These are phyloP conservation scores for Tetraselmis chui DNA, from an alignment of 139 green algal species.

Conservation along the genomic window DNA sequence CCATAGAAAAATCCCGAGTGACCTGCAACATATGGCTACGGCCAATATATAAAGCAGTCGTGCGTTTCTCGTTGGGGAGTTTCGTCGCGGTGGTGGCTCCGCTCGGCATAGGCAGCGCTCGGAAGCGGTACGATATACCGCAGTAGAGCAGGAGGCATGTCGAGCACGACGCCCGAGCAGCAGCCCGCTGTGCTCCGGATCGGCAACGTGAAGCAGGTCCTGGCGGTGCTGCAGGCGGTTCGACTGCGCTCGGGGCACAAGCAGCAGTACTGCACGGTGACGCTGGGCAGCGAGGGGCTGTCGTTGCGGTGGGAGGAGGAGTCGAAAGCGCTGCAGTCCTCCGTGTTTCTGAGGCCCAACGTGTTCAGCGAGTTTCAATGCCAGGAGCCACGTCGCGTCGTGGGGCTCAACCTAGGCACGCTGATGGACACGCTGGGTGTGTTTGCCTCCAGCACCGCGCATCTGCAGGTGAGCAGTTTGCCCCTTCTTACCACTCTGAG, in stretches of 20 bases:
- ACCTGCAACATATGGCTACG: too few species aligned
- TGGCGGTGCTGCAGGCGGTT: not conserved
- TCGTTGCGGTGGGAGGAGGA: conserved; percentile 43
- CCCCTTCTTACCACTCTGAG: too few species aligned
- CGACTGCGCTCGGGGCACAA: not conserved
- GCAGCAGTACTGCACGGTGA: conserved; percentile 29
- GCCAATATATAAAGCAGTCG: too few species aligned
- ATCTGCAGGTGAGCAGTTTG: not conserved
- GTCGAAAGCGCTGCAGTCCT: conserved; percentile 38
- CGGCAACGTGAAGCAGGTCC: not conserved
- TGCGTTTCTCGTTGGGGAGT: too few species aligned
- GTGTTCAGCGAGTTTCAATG: conserved; percentile 35
- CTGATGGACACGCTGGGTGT: conserved; percentile 42
- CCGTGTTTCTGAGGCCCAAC: conserved; percentile 31
- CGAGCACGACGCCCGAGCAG: too few species aligned
- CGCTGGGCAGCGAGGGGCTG: conserved; percentile 23
- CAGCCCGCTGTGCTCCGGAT: not conserved
- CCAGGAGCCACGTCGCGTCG: conserved; percentile 7
- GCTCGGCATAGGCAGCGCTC: too few species aligned
- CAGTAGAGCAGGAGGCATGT: too few species aligned
- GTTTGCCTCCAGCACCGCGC: conserved; percentile 22
- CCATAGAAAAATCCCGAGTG: too few species aligned
- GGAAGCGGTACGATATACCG: too few species aligned
- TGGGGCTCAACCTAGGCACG: conserved; percentile 33
- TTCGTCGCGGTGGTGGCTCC: too few species aligned